Evolutionary conservation across 1,139 yeast species (phyloP).

Genomic region (Saccharomyces hybrid): DNA sequence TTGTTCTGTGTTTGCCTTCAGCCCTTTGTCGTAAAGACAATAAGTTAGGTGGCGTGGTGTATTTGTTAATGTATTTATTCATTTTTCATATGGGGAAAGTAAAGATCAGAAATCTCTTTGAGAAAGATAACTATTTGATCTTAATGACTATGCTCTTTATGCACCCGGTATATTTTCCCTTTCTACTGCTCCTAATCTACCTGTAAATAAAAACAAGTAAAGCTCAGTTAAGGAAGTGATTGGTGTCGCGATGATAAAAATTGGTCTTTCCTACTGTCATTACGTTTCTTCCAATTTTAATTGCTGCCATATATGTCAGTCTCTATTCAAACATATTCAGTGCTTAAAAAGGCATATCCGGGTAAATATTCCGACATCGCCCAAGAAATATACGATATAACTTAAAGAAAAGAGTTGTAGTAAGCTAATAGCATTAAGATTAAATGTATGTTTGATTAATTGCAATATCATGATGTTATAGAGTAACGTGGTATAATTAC

Average conservation of each 20-base stretch:
- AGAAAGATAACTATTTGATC: background rate
- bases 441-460: background rate
- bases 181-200: background rate
- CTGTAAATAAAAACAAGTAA: background rate
- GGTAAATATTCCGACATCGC: background rate
- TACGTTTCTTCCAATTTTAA: background rate
- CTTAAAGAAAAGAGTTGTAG: background rate
- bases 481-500: too few relatives aligned
- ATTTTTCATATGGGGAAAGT: background rate
- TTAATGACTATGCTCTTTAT: background rate
- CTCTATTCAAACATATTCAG: background rate
- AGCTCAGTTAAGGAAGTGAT: background rate
- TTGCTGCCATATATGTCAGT: background rate
- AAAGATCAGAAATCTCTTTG: background rate
- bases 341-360: background rate
- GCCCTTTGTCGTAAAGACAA: conserved; percentile 20
- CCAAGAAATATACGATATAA: background rate
- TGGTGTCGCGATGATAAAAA: background rate
- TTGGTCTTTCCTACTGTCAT: background rate
- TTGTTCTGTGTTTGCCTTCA: conserved; percentile 18
- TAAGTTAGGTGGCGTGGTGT: conserved; percentile 7
- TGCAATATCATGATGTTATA: background rate
- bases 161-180: background rate
- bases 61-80: background rate
- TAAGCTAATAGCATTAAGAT: background rate